Conservation (phyloP, 169 alveolate genomes). For the Plasmodium yoelii region DNA sequence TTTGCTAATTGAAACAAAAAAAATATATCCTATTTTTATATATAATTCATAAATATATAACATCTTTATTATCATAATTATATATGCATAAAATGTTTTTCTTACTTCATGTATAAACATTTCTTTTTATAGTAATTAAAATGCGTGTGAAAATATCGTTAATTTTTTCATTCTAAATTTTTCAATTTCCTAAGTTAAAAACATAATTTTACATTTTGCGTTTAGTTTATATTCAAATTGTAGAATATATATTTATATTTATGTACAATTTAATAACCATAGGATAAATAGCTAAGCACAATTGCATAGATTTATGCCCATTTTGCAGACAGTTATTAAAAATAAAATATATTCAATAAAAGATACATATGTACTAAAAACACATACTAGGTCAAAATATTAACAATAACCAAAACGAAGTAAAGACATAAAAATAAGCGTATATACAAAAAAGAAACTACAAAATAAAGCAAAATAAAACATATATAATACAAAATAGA, state of each 20-base stretch:
- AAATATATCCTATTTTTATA: too few relatives aligned
- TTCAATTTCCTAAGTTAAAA: not conserved
- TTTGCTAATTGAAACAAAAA: too few relatives aligned
- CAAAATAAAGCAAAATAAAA: not conserved
- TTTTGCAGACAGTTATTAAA: too few relatives aligned
- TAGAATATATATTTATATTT: not conserved
- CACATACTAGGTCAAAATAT: too few relatives aligned
- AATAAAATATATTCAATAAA: too few relatives aligned
- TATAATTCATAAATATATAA: too few relatives aligned
- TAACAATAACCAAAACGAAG: too few relatives aligned
- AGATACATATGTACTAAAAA: too few relatives aligned
- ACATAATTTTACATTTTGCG: not conserved
- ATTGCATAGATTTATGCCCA: too few relatives aligned
- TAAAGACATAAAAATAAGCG: not conserved
- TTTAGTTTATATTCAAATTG: not conserved
- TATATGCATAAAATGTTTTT: too few relatives aligned
- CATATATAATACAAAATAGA: not conserved
- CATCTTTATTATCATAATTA: too few relatives aligned
- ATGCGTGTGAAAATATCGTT: constrained; percentile 2
- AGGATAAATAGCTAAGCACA: not conserved
- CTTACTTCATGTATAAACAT: too few relatives aligned
- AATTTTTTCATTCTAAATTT: not conserved
- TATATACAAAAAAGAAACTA: not conserved
- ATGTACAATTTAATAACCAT: not conserved
- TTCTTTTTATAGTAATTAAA: not conserved